phyloP scores from a whole-genome alignment of 768 basidiomycete genomes.

The Boletus bicolor region DNA sequence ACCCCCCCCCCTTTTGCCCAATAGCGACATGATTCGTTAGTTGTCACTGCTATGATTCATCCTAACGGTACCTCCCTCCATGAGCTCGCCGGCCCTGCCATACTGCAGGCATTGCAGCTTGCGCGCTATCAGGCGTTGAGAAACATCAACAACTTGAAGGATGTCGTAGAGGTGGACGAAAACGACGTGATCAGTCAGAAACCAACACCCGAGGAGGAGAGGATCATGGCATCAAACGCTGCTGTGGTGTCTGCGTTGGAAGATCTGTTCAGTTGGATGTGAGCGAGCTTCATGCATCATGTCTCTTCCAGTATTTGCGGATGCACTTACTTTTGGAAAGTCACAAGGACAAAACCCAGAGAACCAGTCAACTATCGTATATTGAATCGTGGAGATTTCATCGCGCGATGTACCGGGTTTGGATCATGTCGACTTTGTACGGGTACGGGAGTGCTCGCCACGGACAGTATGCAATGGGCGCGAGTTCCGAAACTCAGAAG shows the following conservation, averaged over 20 bases:
- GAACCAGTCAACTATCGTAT: constrained; percentile 9
- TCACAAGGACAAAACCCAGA: constrained; percentile 10
- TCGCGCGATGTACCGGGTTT: constrained; percentile 13
- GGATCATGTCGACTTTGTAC: constrained; percentile 7
- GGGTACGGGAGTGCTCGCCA: background rate
- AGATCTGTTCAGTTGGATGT: constrained; percentile 19
- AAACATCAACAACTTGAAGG: background rate
- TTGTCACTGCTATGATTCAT: background rate
- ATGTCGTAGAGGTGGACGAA: background rate
- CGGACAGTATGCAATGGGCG: background rate
- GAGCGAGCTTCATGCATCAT: background rate
- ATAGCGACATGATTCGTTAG: background rate
- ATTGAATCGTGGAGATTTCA: constrained; percentile 15
- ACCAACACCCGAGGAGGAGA: constrained; percentile 14
- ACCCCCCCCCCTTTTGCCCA: background rate
- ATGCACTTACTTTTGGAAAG: background rate
- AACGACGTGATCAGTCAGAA: constrained; percentile 13
- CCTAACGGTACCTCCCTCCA: background rate
- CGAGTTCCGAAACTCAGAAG: background rate
- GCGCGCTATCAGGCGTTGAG: constrained; percentile 8
- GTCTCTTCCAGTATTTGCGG: no score
- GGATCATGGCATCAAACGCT: constrained; percentile 5
- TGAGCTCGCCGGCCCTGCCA: constrained; percentile 7
- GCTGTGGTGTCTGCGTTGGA: constrained; percentile 14
- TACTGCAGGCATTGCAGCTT: constrained; percentile 8